These are phyloP conservation scores for Schizochytrium sp. DNA, from an alignment of 108 stramenopile genomes.

Conservation along the genomic window DNA sequence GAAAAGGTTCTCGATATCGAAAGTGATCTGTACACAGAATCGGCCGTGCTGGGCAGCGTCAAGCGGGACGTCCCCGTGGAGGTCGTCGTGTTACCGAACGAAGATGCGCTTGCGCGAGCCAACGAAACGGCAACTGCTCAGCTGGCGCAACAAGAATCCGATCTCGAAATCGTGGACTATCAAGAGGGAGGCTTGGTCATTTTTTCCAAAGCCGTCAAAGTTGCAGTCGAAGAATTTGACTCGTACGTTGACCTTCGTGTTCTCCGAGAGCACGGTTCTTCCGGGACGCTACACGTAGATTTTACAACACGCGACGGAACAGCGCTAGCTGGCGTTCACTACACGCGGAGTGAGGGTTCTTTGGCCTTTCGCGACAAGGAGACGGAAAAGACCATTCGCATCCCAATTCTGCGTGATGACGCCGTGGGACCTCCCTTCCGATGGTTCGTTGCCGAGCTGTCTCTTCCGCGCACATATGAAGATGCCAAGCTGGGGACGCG, in stretches of 20 bases:
- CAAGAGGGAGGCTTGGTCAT: neutral
- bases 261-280: neutral
- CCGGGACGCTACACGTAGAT: neutral
- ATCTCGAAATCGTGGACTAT: neutral
- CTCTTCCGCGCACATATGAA: neutral
- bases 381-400: neutral
- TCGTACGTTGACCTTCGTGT: neutral
- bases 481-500: neutral
- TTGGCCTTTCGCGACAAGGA: neutral
- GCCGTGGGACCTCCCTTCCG: neutral
- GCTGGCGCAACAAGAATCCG: neutral
- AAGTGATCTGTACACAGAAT: neutral
- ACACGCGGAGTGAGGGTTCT: neutral
- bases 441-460: neutral
- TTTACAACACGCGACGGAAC: neutral
- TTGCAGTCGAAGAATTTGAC: neutral
- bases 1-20: neutral
- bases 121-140: neutral
- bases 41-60: neutral
- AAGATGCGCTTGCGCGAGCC: neutral
- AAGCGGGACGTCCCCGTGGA: neutral
- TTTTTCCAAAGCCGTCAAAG: neutral
- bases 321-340: neutral
- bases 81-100: neutral
- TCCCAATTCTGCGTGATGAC: neutral